Conservation (phyloP, 768 basidiomycete genomes). For the Termitomyces sp. region DNA sequence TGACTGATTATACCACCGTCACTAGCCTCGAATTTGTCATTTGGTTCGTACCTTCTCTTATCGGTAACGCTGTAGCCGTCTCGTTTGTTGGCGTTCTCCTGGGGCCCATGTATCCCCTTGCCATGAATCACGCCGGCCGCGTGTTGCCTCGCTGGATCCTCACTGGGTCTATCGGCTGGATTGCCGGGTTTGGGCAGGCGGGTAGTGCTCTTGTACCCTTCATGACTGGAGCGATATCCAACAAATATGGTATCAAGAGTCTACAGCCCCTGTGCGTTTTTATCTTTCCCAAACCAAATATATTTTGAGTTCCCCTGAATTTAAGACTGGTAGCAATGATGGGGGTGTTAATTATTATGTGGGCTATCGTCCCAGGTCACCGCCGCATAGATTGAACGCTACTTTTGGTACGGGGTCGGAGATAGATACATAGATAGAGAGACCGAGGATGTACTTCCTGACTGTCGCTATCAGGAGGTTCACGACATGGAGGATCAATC, state of each 20-base stretch:
- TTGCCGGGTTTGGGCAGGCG: conserved; percentile 62
- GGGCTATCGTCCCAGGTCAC: conserved; percentile 40
- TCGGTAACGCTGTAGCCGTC: conserved; percentile 58
- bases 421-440: background rate
- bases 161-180: conserved; percentile 60
- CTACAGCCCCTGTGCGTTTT: conserved; percentile 55
- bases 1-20: background rate
- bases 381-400: background rate
- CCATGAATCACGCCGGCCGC: conserved; percentile 64
- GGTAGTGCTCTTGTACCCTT: conserved; percentile 71
- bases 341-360: conserved; percentile 48
- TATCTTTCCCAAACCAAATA: background rate
- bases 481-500: background rate
- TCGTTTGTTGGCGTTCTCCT: conserved; percentile 62
- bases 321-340: conserved; percentile 55
- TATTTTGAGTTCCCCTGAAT: background rate
- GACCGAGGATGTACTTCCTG: background rate
- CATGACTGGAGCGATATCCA: conserved; percentile 62
- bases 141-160: conserved; percentile 70
- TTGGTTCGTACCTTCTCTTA: conserved; percentile 63
- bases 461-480: background rate
- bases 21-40: conserved; percentile 43
- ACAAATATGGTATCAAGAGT: conserved; percentile 52
- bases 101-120: conserved; percentile 70
- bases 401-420: background rate